Evolutionary conservation across 345 rosid genomes (phyloP).

Genomic region (Euphorbia lathyris): DNA sequence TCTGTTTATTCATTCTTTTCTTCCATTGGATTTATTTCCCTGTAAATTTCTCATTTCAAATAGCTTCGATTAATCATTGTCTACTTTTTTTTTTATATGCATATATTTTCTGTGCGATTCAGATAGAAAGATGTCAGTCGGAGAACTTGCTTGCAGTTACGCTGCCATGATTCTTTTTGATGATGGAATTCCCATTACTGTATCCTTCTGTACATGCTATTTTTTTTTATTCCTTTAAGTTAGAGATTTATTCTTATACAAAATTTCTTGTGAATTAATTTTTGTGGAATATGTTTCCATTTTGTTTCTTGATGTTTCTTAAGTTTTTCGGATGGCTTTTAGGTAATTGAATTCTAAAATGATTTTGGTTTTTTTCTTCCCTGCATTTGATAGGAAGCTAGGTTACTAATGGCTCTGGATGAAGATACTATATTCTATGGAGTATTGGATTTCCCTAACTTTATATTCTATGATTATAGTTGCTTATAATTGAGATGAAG

Average conservation of each 20-base stretch:
- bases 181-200: slow-evolving; percentile 26
- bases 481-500: no score
- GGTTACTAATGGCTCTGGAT: background rate
- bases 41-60: background rate
- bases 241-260: no score
- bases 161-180: slow-evolving; percentile 22
- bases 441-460: no score
- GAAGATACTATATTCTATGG: background rate
- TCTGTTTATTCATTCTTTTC: background rate
- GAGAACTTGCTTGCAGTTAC: slow-evolving; percentile 25
- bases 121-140: slow-evolving; percentile 14
- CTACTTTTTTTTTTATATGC: background rate
- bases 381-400: background rate
- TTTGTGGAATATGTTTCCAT: no score
- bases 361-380: no score
- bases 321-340: no score
- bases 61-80: background rate
- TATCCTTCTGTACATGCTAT: slow-evolving; percentile 7
- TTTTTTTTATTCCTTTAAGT: background rate
- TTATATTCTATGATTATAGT: no score
- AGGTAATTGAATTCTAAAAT: no score
- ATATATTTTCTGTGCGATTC: no score
- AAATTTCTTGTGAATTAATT: no score
- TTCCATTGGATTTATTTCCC: background rate
- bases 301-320: no score